phyloP scores from a whole-genome alignment of 768 basidiomycete genomes.

The Leccinellum rugosiceps region DNA sequence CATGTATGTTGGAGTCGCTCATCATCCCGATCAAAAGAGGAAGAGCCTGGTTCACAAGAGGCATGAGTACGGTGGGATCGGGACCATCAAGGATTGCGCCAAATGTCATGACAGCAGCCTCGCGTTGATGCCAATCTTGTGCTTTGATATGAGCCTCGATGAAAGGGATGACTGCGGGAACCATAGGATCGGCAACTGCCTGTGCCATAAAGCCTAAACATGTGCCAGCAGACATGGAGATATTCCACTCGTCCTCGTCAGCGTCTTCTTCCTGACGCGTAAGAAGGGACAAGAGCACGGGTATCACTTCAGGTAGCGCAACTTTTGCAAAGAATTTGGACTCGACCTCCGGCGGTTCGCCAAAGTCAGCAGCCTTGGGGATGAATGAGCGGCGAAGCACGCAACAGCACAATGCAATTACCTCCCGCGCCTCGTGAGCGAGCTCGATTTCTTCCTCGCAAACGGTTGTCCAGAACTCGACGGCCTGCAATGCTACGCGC shows the following conservation, averaged over 20 bases:
- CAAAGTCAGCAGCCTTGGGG: constrained; percentile 80
- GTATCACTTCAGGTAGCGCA: constrained; percentile 91
- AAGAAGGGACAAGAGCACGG: constrained; percentile 84
- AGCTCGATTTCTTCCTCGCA: constrained; percentile 97
- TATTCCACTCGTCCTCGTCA: constrained; percentile 98
- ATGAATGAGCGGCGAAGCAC: constrained; percentile 5
- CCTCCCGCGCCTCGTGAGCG: constrained; percentile 88
- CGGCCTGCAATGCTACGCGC: constrained; percentile 89
- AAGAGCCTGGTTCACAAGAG: constrained; percentile 91
- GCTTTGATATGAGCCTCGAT: constrained; percentile 94
- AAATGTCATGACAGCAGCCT: constrained; percentile 98
- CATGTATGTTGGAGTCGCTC: constrained; percentile 77
- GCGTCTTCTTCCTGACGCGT: constrained; percentile 95
- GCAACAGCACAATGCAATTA: constrained; percentile 30
- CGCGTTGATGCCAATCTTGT: constrained; percentile 91
- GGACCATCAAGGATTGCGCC: constrained; percentile 98
- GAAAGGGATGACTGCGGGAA: constrained; percentile 93
- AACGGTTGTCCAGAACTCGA: constrained; percentile 99
- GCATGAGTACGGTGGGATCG: constrained; percentile 80
- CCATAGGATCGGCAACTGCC: constrained; percentile 87
- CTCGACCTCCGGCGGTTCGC: constrained; percentile 80
- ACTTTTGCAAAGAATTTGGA: constrained; percentile 92
- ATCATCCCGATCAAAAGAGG: constrained; percentile 96
- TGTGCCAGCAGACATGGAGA: constrained; percentile 94
- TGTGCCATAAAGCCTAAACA: constrained; percentile 87